phyloP scores from a whole-genome alignment of 495 filamentous ascomycete species.

The Choiromyces venosus region DNA sequence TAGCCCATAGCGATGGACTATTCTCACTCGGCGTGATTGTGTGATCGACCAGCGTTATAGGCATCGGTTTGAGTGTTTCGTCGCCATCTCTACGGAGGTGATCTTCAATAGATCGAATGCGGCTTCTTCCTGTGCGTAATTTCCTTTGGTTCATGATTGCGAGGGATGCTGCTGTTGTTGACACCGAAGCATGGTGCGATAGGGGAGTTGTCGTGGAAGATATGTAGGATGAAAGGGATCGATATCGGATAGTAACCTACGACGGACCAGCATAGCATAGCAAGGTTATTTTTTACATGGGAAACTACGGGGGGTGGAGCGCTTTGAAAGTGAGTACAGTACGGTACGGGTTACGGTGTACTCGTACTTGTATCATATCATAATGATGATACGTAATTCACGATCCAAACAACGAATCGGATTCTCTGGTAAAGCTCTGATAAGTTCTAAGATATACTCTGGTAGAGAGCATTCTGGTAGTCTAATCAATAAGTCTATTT shows the following conservation, averaged over 20 bases:
- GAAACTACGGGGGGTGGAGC: not conserved
- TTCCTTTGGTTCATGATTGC: constrained; percentile 23
- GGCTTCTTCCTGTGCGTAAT: constrained; percentile 18
- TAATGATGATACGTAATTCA: not conserved
- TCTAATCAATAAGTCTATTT: not conserved
- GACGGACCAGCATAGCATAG: not conserved
- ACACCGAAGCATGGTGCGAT: constrained; percentile 22
- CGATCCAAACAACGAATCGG: not conserved
- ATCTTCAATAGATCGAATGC: constrained; percentile 3
- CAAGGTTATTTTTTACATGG: not conserved
- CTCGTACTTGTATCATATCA: not conserved
- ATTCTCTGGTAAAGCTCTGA: not conserved
- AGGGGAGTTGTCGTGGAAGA: constrained; percentile 15
- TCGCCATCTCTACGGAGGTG: constrained; percentile 15
- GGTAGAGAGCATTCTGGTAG: not conserved
- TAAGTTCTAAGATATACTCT: not conserved
- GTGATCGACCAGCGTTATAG: constrained; percentile 66
- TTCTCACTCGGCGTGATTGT: constrained; percentile 60
- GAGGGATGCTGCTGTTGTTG: constrained; percentile 19
- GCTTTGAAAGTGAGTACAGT: not conserved
- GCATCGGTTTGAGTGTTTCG: constrained; percentile 35
- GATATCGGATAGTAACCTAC: not conserved
- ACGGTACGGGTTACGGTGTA: not conserved
- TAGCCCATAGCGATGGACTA: constrained; percentile 61
- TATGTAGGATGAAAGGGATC: not conserved